Base-by-base conservation (phyloP, 176 grass and related monocot species). In the Juncus effusus region DNA sequence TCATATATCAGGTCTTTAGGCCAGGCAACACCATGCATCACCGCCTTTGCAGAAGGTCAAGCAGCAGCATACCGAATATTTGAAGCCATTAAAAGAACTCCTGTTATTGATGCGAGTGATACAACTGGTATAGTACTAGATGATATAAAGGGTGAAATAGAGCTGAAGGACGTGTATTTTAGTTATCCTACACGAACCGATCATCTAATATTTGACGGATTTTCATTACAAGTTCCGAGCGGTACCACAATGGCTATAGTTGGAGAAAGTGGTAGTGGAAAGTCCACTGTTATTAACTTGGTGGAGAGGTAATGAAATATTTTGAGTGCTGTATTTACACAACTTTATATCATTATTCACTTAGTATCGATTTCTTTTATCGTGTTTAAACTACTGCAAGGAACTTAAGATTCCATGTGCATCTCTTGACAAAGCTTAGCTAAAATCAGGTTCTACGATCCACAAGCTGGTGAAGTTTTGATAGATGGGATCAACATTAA, bases 221-320 rank as follows among this genome's bases (percentile, higher is more conserved):
- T 96, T 53, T 88, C 92, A 36, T 75, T 96, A 47, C 64, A 3
- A 71, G 60, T 88, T 67, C 60, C 67, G 61, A 91, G 77, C 52
- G 84, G 87, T 10, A 74, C 40, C 40, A 85, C 79, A 44, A 96
- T 91, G 82, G 92, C 92, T 57, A 77, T 96, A 70, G 92, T 96
- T 63, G 92, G 92, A 56, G 87, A 85, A 76, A 91, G 87, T 16
- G 92, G 92, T 41, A 88, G 84, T 44, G 92, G 92, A 8, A 96
- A 96, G 61, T 91, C 87, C 12, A 96, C 92, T 12, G 84, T 91
- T 11, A 72, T 96, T 68, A 91, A 73, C 73, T 72, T 96, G 39
- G 77, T 96, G 35, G 79, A 90, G 14, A 71, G 67, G 67, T 71
- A 69, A 54, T 14, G 6, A 56, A 69, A 15, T 69, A 14, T 12